phyloP scores from a whole-genome alignment of 257 asterid genomes.

The Thymus mandschuricus region DNA sequence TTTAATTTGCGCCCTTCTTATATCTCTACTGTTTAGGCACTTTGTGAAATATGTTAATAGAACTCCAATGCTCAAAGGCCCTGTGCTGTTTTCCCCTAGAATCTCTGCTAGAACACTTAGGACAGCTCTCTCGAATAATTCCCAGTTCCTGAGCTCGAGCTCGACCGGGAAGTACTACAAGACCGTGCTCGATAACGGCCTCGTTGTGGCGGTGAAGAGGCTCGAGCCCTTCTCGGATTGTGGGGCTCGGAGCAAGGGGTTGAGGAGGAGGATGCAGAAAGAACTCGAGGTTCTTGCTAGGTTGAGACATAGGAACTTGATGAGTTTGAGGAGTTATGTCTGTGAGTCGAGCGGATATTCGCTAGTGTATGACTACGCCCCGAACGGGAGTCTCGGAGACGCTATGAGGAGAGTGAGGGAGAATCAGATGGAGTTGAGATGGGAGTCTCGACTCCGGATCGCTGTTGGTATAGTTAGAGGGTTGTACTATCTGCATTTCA shows the following conservation, averaged over 20 bases:
- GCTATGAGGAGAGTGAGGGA: constrained; percentile 71
- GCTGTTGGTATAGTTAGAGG: constrained; percentile 85
- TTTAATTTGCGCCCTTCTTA: constrained; percentile 55
- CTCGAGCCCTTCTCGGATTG: constrained; percentile 51
- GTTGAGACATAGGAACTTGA: constrained; percentile 80
- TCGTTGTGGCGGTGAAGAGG: constrained; percentile 74
- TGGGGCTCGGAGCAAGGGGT: constrained; percentile 46
- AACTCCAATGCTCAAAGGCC: constrained; percentile 72
- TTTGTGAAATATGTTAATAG: constrained; percentile 67
- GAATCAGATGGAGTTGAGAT: constrained; percentile 64
- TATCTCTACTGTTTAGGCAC: constrained; percentile 57
- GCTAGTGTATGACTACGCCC: constrained; percentile 71
- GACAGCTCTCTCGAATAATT: constrained; percentile 65
- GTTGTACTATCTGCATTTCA: constrained; percentile 80
- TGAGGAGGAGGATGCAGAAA: constrained; percentile 58
- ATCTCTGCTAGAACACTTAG: constrained; percentile 64
- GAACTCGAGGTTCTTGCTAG: constrained; percentile 67
- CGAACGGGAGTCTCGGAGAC: constrained; percentile 82
- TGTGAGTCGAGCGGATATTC: constrained; percentile 57
- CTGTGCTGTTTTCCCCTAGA: constrained; percentile 73
- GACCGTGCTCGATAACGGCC: constrained; percentile 84
- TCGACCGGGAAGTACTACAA: constrained; percentile 70
- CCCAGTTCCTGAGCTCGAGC: constrained; percentile 74
- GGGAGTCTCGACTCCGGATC: constrained; percentile 78
- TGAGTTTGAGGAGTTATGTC: constrained; percentile 87